Evolutionary conservation across 2,329 filamentous ascomycete species (phyloP).

Genomic region (Aspergillus ruber): DNA sequence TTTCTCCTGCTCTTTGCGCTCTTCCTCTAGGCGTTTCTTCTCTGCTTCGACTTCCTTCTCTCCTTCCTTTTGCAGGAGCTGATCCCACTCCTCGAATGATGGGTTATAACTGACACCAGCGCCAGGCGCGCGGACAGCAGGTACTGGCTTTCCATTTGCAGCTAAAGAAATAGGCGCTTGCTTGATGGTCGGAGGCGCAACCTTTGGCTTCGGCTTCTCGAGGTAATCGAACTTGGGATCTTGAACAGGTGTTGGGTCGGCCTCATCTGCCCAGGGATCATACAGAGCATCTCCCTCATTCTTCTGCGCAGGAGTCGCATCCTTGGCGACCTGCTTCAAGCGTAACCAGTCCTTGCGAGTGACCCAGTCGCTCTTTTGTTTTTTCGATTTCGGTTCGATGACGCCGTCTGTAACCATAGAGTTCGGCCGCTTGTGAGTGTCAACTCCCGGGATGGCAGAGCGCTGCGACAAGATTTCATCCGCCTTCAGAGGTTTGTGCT

Average conservation of each 20-base stretch:
- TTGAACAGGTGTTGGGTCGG: conserved; percentile 35
- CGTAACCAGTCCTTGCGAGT: conserved; percentile 76
- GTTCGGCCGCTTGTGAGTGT: conserved; percentile 67
- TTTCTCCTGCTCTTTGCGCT: conserved; percentile 60
- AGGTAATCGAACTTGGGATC: conserved; percentile 60
- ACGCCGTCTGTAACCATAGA: conserved; percentile 67
- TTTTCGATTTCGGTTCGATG: conserved; percentile 61
- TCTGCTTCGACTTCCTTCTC: conserved; percentile 74
- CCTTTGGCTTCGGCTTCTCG: conserved; percentile 58
- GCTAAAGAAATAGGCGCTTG: conserved; percentile 73
- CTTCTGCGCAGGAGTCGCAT: conserved; percentile 38
- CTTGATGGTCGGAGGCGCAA: conserved; percentile 68
- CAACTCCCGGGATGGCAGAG: conserved; percentile 73
- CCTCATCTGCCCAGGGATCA: conserved; percentile 68
- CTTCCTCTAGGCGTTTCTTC: conserved; percentile 61
- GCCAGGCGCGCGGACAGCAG: conserved; percentile 70
- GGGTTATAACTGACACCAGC: conserved; percentile 93
- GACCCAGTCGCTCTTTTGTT: conserved; percentile 69
- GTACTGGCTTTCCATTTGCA: conserved; percentile 72
- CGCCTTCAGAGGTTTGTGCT: conserved; percentile 72
- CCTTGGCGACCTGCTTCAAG: conserved; percentile 75
- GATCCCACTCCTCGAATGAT: conserved; percentile 75
- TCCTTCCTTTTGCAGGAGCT: conserved; percentile 66
- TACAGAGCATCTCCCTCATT: conserved; percentile 56
- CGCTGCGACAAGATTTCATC: conserved; percentile 87